Evolutionary conservation across 768 basidiomycete genomes (phyloP).

Genomic region (Serpula lacrymans): DNA sequence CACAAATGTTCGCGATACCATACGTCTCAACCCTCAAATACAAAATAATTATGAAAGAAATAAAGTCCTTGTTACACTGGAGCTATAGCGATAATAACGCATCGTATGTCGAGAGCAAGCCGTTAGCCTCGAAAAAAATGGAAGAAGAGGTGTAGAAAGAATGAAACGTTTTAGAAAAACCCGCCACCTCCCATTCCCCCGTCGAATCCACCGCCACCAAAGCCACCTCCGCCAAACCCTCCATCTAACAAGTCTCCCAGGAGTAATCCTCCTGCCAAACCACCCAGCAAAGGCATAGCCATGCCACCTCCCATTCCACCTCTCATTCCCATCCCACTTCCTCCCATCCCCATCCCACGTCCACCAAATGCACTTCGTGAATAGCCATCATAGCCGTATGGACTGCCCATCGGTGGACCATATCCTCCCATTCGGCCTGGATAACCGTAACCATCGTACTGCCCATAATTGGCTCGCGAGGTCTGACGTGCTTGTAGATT

Average conservation of each 20-base stretch:
- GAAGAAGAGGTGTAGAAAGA: background rate
- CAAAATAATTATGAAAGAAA: too few relatives aligned
- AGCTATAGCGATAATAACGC: background rate
- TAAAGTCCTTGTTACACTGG: background rate
- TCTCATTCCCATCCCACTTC: slow-evolving; percentile 26
- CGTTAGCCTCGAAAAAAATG: background rate
- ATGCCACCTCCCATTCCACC: slow-evolving; percentile 26
- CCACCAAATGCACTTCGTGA: background rate
- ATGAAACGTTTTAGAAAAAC: slow-evolving; percentile 8
- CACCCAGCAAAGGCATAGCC: slow-evolving; percentile 41
- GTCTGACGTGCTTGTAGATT: slow-evolving; percentile 28
- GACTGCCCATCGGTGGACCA: slow-evolving; percentile 3
- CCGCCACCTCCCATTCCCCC: slow-evolving; percentile 19
- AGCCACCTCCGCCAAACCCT: slow-evolving; percentile 29
- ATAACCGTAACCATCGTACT: slow-evolving; percentile 19
- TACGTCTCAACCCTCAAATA: too few relatives aligned
- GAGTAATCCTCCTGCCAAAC: slow-evolving; percentile 47
- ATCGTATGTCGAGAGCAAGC: background rate
- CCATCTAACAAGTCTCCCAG: slow-evolving; percentile 43
- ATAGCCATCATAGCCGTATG: slow-evolving; percentile 11
- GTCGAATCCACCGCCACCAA: slow-evolving; percentile 20
- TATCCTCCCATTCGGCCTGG: background rate
- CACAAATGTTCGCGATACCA: too few relatives aligned
- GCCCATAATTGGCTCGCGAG: slow-evolving; percentile 25
- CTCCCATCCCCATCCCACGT: slow-evolving; percentile 13